Conservation (phyloP, 306 rosid genomes). For the Acacia crassicarpa region DNA sequence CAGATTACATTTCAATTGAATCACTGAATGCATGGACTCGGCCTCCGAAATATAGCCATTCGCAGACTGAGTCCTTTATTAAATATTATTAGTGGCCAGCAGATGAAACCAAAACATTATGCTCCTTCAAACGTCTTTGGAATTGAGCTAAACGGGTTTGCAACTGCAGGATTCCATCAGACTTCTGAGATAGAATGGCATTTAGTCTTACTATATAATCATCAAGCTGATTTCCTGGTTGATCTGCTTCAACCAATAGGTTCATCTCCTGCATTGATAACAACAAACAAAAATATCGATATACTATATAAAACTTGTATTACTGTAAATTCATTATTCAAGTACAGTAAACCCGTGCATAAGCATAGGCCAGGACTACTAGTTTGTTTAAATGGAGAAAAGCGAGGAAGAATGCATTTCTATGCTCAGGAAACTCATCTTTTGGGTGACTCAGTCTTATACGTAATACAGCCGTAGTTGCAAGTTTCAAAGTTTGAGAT, state of each 20-base stretch:
- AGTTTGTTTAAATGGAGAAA: slow-evolving; percentile 10
- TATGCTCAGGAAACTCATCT: background rate
- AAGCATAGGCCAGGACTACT: background rate
- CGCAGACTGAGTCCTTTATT: slow-evolving; percentile 20
- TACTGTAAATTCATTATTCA: background rate
- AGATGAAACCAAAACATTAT: slow-evolving; percentile 78
- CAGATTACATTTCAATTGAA: slow-evolving; percentile 24
- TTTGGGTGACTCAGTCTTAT: background rate
- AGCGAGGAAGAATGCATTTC: slow-evolving; percentile 3
- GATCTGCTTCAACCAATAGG: slow-evolving; percentile 95
- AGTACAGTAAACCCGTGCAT: background rate
- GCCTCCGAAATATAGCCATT: slow-evolving; percentile 25
- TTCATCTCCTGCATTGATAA: slow-evolving; percentile 83
- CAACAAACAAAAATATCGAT: background rate
- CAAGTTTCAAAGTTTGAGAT: background rate
- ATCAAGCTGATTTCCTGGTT: slow-evolving; percentile 93
- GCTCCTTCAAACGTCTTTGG: slow-evolving; percentile 94
- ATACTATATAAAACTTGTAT: background rate
- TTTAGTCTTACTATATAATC: slow-evolving; percentile 77
- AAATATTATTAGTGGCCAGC: slow-evolving; percentile 53
- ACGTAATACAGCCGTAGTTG: background rate
- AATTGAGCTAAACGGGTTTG: slow-evolving; percentile 89
- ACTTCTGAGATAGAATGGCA: slow-evolving; percentile 93
- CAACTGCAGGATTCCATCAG: slow-evolving; percentile 88
- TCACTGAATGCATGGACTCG: slow-evolving; percentile 24